Evolutionary conservation across 179 eudicot species (phyloP), one percentile per base, ranked within the genome.

Genomic region (Beta corolliflora): DNA sequence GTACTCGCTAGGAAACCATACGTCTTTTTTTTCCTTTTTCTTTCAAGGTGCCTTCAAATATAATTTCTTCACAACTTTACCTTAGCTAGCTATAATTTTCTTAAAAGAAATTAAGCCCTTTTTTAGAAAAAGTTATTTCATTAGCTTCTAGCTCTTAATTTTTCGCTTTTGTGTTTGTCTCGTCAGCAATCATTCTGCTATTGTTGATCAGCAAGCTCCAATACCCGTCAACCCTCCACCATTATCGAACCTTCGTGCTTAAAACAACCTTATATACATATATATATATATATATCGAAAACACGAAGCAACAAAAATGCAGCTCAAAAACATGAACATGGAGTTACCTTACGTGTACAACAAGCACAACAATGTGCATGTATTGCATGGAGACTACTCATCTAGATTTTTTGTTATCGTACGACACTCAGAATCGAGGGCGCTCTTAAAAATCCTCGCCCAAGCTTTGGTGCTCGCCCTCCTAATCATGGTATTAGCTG

Each of bases 1-100:
- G 93, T 86, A 84, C 90, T 79, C 97, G 97, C 85, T 91, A 89
- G 79, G 54, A 25, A n/a, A 65, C 36, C 21, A 36, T 68, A 67
- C 71, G 7, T 5, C 52, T 87, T 23, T 59, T 59, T 76, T 55
- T 19, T 12, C 7, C n/a, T 73, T 46, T 71, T 80, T 36, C 41
- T 36, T 36, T 2, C 0, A 36, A 36, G 41, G 41, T 65, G 58
- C 72, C 25, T 29, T 23, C 8, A 9, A 59, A 13, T 12, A 15
- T 7, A 29, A 29, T 18, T 74, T 31, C 25, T n/a, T 44, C 46
- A 48, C 52, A 21, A 63, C 50, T 29, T 15, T 2, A 18, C 48
- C 4, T 13, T 48, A 0, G 41, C 41, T 36, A 36, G 41, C 41
- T 36, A 36, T 36, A 36, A 36, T 19, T 2, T n/a, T 63, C 44